These are phyloP conservation scores for Eimeria falciformis DNA, from an alignment of 169 alveolate species.

Conservation along the genomic window DNA sequence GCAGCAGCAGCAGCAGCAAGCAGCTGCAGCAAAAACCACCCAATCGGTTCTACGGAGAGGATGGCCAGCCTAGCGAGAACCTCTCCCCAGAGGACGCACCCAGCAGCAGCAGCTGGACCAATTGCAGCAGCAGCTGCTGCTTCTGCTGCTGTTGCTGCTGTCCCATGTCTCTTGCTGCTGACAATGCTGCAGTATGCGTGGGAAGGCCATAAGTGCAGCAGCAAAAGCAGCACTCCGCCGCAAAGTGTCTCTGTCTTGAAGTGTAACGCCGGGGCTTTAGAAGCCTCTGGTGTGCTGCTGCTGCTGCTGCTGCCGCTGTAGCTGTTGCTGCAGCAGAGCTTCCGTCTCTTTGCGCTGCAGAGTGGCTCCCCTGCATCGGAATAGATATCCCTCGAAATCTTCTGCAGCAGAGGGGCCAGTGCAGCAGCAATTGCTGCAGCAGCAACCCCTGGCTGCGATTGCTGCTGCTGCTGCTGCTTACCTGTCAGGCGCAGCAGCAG, in stretches of 20 bases:
- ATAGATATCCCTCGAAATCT: background rate
- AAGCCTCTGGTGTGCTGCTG: background rate
- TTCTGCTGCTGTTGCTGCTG: background rate
- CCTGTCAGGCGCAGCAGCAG: slow-evolving; percentile 24
- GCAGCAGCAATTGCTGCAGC: slow-evolving; percentile 3
- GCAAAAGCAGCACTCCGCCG: background rate
- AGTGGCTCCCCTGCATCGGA: background rate
- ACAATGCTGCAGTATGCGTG: background rate
- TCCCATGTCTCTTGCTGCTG: background rate
- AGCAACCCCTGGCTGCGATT: background rate
- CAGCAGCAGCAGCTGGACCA: background rate
- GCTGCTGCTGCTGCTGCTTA: slow-evolving; percentile 5
- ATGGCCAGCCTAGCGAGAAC: background rate
- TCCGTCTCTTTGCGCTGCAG: background rate
- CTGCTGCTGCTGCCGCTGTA: background rate
- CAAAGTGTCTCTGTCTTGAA: background rate
- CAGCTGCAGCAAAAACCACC: slow-evolving; percentile 19
- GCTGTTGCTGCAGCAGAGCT: background rate
- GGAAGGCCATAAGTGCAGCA: background rate
- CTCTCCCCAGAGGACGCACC: background rate
- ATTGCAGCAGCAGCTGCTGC: background rate
- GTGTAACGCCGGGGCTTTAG: background rate
- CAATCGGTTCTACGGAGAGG: background rate
- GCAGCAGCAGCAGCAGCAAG: slow-evolving; percentile 45
- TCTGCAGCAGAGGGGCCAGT: background rate